phyloP scores from a whole-genome alignment of 306 rosid species.

The Ochetophila trinervis region DNA sequence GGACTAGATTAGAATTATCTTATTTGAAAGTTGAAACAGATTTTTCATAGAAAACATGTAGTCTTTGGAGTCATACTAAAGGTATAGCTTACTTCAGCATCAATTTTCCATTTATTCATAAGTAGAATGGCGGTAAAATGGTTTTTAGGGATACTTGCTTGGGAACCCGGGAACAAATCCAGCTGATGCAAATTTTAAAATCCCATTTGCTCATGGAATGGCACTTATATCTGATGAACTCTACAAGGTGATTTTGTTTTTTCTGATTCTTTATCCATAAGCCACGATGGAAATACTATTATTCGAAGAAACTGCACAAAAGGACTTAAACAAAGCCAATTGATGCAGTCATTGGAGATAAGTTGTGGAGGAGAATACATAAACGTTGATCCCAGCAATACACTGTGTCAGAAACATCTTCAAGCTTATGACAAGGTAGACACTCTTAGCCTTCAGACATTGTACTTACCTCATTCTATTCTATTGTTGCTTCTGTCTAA shows the following conservation, averaged over 20 bases:
- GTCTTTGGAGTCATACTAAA: no score
- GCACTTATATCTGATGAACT: conserved; percentile 44
- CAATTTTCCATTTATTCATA: not conserved
- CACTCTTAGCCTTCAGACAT: not conserved
- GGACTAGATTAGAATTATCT: no score
- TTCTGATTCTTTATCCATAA: not conserved
- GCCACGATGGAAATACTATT: not conserved
- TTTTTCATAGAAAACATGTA: no score
- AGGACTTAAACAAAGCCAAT: not conserved
- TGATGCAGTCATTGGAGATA: conserved; percentile 42
- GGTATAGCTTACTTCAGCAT: no score
- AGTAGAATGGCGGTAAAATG: not conserved
- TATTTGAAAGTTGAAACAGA: no score
- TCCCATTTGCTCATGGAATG: conserved; percentile 41
- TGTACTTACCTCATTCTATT: not conserved
- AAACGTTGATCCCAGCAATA: conserved; percentile 27
- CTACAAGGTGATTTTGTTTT: conserved; percentile 40
- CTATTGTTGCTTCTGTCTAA: not conserved
- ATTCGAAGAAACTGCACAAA: not conserved
- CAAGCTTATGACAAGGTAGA: conserved; percentile 21
- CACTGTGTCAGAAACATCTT: conserved; percentile 32
- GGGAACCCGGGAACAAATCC: conserved; percentile 38
- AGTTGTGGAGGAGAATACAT: conserved; percentile 45
- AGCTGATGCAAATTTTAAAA: not conserved
- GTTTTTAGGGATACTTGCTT: conserved; percentile 39